Conservation (phyloP, 1,284 basidiomycete species). For the Meripilus lineatus region DNA sequence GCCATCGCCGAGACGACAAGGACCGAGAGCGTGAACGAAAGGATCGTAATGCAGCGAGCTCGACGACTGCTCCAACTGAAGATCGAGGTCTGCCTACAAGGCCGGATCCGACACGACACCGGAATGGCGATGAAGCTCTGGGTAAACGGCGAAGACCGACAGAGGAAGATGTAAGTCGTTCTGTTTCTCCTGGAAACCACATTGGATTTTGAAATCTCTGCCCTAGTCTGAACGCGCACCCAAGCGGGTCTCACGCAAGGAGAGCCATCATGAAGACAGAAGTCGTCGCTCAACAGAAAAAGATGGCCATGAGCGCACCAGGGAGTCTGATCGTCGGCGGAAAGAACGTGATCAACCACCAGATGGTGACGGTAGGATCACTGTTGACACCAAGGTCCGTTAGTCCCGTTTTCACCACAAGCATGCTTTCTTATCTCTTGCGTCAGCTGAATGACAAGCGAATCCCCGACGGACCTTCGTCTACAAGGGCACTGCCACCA, state of each 20-base stretch:
- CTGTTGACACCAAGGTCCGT: constrained; percentile 54
- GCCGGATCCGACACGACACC: constrained; percentile 54
- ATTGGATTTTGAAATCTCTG: constrained; percentile 12
- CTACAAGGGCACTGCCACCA: constrained; percentile 45
- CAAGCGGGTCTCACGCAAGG: constrained; percentile 72
- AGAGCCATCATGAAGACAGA: constrained; percentile 68
- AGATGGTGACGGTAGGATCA: constrained; percentile 36
- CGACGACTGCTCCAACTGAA: constrained; percentile 28
- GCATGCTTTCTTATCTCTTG: neutral
- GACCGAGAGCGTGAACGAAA: constrained; percentile 49
- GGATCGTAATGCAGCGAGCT: constrained; percentile 20
- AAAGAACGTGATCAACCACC: constrained; percentile 54
- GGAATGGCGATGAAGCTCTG: constrained; percentile 48
- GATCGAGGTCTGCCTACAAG: constrained; percentile 52
- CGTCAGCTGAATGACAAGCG: constrained; percentile 52
- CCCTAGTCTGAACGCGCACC: constrained; percentile 60
- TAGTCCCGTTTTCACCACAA: constrained; percentile 1
- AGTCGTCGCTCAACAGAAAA: constrained; percentile 63
- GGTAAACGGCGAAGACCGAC: constrained; percentile 63
- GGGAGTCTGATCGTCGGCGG: constrained; percentile 66
- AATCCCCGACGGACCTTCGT: constrained; percentile 44
- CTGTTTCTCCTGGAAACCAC: constrained; percentile 9
- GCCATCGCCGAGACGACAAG: constrained; percentile 31
- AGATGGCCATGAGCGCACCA: constrained; percentile 56
- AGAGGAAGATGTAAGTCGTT: constrained; percentile 62